Base-by-base conservation (phyloP, 2,329 filamentous ascomycete species). In the Cladorrhinum sp. region DNA sequence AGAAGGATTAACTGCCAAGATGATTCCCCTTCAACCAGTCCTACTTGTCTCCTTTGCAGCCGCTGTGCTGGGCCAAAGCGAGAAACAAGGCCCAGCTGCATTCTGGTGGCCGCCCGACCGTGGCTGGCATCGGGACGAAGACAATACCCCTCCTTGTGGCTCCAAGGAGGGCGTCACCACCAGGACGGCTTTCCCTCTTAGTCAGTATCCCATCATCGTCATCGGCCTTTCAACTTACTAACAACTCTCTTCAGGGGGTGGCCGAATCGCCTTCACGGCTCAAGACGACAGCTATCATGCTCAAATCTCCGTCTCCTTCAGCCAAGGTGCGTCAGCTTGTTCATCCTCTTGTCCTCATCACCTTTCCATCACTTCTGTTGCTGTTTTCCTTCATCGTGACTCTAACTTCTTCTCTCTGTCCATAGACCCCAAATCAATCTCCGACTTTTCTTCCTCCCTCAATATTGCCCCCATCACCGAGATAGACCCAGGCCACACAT, bases 51-150 rank as follows among this genome's bases (percentile, higher is more conserved):
- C 57, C 8, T 46, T 26, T 14, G 63, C 61, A 18, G 48, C 42
- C 23, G 18, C 26, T 3, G 62, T 42, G 20, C 30, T 64, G 21
- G 64, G 42, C n/a, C 42, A 46, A 46, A 46, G 42, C 18, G 59
- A 61, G 20, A 69, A 73, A 33, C 77, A 78, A 74, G 84, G 83
- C 10, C 83, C 83, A 7, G 82, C 83, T 20, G 82, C 81, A 9
- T 85, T 87, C 69, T 74, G 86, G 72, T 87, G 84, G 84, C 85
- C 84, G 3, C 69, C 76, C 14, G 83, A 86, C 70, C 76, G 84
- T 56, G 73, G 75, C 46, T 88, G 84, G 83, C 75, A 75, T 55
- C 80, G 78, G 28, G 75, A 76, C 12, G 72, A 78, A 39, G 84
- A 87, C 67, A 86, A 86, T 66, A 81, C 70, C 4, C 75, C 79